These are phyloP conservation scores for Picea glauca DNA, from an alignment of 75 land plant species.

Conservation along the genomic window DNA sequence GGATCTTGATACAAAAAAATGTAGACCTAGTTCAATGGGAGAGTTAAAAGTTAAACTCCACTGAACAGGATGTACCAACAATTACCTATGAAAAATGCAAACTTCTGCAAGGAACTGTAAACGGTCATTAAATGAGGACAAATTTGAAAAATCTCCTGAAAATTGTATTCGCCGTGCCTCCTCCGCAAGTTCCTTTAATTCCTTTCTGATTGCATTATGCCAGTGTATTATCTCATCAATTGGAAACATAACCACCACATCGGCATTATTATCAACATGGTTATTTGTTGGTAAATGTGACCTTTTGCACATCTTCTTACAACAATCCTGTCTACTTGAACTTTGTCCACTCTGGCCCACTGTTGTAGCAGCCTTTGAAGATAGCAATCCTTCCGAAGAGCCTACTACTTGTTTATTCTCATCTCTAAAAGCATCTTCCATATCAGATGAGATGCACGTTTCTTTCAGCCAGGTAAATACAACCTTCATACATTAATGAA, in stretches of 20 bases:
- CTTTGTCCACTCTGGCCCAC: constrained; percentile 4
- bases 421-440: constrained; percentile 13
- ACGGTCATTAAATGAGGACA: constrained; percentile 49
- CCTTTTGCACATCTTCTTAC: constrained; percentile 31
- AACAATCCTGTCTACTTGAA: constrained; percentile 19
- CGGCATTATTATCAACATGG: constrained; percentile 1
- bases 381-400: constrained; percentile 1
- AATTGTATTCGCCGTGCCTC: constrained; percentile 50
- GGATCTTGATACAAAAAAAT: background rate
- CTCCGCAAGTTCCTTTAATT: constrained; percentile 59
- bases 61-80: background rate
- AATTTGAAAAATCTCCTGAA: constrained; percentile 52
- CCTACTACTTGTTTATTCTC: background rate
- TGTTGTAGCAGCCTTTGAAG: constrained; percentile 2
- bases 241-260: constrained; percentile 22
- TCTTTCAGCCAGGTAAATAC: constrained; percentile 83
- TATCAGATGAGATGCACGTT: constrained; percentile 11
- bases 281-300: constrained; percentile 21
- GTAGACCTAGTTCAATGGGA: background rate
- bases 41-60: background rate
- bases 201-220: constrained; percentile 79
- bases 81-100: constrained; percentile 79
- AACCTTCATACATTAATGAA: constrained; percentile 41
- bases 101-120: constrained; percentile 76
- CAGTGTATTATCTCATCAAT: constrained; percentile 70